Conservation (phyloP, 768 basidiomycete species). For the Xerocomus potaroensis region DNA sequence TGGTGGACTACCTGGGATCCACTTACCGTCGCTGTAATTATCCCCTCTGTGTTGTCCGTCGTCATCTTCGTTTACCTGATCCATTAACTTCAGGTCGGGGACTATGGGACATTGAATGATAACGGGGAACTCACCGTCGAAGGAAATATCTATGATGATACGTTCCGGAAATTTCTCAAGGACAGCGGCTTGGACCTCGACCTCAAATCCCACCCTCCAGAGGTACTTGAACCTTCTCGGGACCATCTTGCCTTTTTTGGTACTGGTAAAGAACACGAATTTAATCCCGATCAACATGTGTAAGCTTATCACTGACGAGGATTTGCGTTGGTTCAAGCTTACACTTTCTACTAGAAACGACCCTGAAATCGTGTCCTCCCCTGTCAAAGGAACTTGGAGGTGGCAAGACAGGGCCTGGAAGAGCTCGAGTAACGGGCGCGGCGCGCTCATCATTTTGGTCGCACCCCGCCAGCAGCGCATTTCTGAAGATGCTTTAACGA, state of each 20-base stretch:
- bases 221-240: slow-evolving; percentile 5
- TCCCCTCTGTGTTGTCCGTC: not conserved
- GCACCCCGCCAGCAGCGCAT: slow-evolving; percentile 20
- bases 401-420: too few relatives aligned
- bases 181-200: not conserved
- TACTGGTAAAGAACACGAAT: slow-evolving; percentile 10
- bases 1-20: slow-evolving; percentile 33
- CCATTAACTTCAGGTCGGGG: slow-evolving; percentile 26
- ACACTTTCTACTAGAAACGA: not conserved
- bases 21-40: slow-evolving; percentile 18
- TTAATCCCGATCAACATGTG: slow-evolving; percentile 5
- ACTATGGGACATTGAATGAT: slow-evolving; percentile 26
- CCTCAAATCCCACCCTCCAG: slow-evolving; percentile 5
- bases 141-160: slow-evolving; percentile 26
- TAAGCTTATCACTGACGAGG: not conserved
- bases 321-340: not conserved
- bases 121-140: slow-evolving; percentile 5
- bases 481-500: not conserved
- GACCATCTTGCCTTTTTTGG: slow-evolving; percentile 16
- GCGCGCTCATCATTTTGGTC: slow-evolving; percentile 26
- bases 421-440: too few relatives aligned
- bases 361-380: slow-evolving; percentile 17
- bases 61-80: not conserved
- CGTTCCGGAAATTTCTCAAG: slow-evolving; percentile 3
- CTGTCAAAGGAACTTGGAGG: slow-evolving; percentile 28